Evolutionary conservation across 2,329 filamentous ascomycete genomes (phyloP), one percentile per base, ranked within the genome.

Genomic region (Fusarium pseudograminearum): DNA sequence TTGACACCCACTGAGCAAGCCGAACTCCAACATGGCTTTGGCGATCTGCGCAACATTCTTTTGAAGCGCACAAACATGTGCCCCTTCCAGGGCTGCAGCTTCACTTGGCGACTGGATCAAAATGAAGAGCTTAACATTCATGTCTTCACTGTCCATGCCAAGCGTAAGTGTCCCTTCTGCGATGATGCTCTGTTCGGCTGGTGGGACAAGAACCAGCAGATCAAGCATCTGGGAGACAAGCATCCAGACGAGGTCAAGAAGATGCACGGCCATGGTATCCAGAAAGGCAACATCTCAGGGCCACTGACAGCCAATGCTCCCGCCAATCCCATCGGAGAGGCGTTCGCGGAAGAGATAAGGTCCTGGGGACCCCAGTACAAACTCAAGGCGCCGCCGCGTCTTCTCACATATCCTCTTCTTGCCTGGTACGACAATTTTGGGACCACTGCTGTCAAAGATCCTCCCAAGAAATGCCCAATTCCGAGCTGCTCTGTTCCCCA

Each of bases 1-100:
- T 70, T 83, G 56, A 85, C 83, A 0, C 78, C 79, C 0, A 80
- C 77, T 0, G 82, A 85, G 64, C 76, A 81, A 51, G 76, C 73
- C 4, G 69, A 75, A 7, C 73, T 84, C 1, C 80, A 83, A 34
- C 7, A 3, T 0, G 7, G 28, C 11, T 30, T 61, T 20, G 59
- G 51, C 42, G 9, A 51, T 0, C 16, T 59, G 7, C 69, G 72
- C 2, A 65, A 70, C 28, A 31, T 67, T 7, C 20, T 56, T 12
- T n/a, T 72, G 51, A 71, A 70, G 1, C 78, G 83, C 12, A 73
- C 69, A 3, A 64, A 73, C 24, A 72, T 70, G n/a, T 86, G 83
- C 44, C 80, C 80, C 0, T 83, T 80, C 44, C 36, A 68, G 5
- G 75, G 72, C 28, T 85, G 83, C 57, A 47, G 71, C 1, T 77